phyloP scores from a whole-genome alignment of 768 basidiomycete genomes.

The Cystobasidiopsis lactophilus region DNA sequence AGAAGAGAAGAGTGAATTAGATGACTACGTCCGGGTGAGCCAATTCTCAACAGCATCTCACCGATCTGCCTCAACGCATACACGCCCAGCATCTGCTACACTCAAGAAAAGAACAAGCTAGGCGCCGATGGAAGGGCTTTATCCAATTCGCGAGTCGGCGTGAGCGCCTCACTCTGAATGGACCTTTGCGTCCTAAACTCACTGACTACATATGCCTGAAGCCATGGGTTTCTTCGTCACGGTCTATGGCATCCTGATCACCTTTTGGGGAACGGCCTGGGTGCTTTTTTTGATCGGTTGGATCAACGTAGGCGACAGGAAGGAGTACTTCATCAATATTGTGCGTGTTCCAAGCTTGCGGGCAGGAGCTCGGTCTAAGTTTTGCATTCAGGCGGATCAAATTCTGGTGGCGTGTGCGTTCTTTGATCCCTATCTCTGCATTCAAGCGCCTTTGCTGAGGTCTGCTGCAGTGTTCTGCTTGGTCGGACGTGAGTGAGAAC shows the following conservation, averaged over 20 bases:
- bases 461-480: no score
- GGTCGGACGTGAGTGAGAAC: no score
- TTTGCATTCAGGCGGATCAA: slow-evolving; percentile 10
- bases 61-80: no score
- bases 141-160: slow-evolving; percentile 9
- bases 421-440: no score
- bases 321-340: slow-evolving; percentile 1
- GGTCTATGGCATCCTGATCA: slow-evolving; percentile 9
- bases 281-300: slow-evolving; percentile 10
- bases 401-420: slow-evolving; percentile 10
- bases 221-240: slow-evolving; percentile 12
- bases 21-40: no score
- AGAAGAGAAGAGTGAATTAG: slow-evolving; percentile 10
- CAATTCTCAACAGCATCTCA: slow-evolving; percentile 10
- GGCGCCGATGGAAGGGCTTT: slow-evolving; percentile 4
- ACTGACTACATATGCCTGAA: neutral
- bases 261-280: slow-evolving; percentile 11
- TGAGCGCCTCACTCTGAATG: no score
- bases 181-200: no score
- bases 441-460: no score
- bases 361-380: no score
- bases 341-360: no score
- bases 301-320: slow-evolving; percentile 7
- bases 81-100: slow-evolving; percentile 11
- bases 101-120: slow-evolving; percentile 5